phyloP scores from a whole-genome alignment of 345 rosid genomes.

The Moricandia arvensis region DNA sequence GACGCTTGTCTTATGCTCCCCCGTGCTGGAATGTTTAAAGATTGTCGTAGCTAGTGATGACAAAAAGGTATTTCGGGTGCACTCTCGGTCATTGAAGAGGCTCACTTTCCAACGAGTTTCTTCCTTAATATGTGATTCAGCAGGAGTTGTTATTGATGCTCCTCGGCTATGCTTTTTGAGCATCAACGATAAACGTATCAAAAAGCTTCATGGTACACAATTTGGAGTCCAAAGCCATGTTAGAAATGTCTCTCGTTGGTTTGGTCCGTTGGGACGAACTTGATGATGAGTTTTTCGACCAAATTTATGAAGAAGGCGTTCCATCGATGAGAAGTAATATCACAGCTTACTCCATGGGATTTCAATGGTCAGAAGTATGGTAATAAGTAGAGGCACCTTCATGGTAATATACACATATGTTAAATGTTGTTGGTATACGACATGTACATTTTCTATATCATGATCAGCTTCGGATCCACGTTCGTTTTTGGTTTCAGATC shows the following conservation, averaged over 20 bases:
- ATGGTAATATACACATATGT: not conserved
- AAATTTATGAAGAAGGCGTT: not conserved
- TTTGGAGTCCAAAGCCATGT: not conserved
- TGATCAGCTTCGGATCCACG: not conserved
- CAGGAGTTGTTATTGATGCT: not conserved
- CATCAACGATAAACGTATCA: not conserved
- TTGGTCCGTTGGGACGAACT: not conserved
- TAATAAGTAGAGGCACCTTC: not conserved
- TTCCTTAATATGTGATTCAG: not conserved
- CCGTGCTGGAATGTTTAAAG: not conserved
- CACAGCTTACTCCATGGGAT: not conserved
- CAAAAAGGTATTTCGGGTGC: not conserved
- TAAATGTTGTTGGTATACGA: no score
- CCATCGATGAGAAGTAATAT: not conserved
- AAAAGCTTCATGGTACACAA: not conserved
- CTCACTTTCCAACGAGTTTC: not conserved
- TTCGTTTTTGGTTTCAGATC: not conserved
- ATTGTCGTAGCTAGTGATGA: not conserved
- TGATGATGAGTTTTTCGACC: not conserved
- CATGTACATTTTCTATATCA: not conserved
- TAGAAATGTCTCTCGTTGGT: not conserved
- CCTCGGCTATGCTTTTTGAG: not conserved
- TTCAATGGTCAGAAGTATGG: not conserved
- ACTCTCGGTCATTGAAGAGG: not conserved
- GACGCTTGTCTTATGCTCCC: conserved; percentile 15